These are phyloP conservation scores for Cladosporium austrohemisphaericum DNA, from an alignment of 2,329 filamentous ascomycete genomes.

Conservation along the genomic window DNA sequence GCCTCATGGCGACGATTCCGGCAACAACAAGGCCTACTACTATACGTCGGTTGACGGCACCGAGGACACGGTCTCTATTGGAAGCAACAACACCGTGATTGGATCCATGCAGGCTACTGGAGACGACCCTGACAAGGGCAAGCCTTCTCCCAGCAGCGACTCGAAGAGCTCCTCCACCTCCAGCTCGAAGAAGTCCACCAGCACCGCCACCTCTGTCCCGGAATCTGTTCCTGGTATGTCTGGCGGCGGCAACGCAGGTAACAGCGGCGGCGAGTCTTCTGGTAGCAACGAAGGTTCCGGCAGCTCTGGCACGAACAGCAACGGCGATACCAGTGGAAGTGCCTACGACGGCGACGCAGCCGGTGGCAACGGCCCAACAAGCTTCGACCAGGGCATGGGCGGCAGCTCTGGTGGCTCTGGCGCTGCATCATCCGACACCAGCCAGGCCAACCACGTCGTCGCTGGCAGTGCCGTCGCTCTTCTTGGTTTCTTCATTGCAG, in stretches of 20 bases:
- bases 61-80: conserved; percentile 74
- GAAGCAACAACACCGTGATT: conserved; percentile 70
- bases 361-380: conserved; percentile 21
- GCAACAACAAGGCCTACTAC: conserved; percentile 61
- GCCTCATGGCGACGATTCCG: conserved; percentile 63
- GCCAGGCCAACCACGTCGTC: conserved; percentile 30
- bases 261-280: conserved; percentile 22
- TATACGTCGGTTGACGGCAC: conserved; percentile 64
- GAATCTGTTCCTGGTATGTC: conserved; percentile 56
- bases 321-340: conserved; percentile 20
- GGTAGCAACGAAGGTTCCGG: conserved; percentile 1
- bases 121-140: conserved; percentile 54
- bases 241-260: conserved; percentile 33
- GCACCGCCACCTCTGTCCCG: conserved; percentile 26
- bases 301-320: conserved; percentile 29
- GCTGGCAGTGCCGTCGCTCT: conserved; percentile 37
- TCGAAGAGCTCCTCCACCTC: conserved; percentile 26
- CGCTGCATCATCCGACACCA: conserved; percentile 22
- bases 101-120: conserved; percentile 79
- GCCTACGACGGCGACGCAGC: conserved; percentile 18
- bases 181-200: conserved; percentile 21
- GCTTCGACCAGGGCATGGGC: conserved; percentile 27
- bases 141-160: conserved; percentile 19
- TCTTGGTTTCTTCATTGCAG: conserved; percentile 36
- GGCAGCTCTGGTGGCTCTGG: conserved; percentile 18